Base-by-base conservation (phyloP, 305 asterid species). In the Rubia peregrina region DNA sequence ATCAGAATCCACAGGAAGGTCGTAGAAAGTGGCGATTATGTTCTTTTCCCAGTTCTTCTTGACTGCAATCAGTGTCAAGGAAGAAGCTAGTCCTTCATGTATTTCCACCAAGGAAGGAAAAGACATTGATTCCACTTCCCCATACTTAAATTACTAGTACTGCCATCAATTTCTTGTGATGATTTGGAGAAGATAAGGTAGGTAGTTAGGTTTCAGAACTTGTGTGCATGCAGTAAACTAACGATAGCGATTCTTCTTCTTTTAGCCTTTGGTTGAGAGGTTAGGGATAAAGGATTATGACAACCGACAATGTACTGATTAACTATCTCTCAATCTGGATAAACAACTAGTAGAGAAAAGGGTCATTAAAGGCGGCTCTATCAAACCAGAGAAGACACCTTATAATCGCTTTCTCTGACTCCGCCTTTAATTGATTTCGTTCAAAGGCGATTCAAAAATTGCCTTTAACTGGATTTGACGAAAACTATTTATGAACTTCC, bases 181-280 rank as follows among this genome's bases (percentile, higher is more conserved):
- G 49, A 26, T 55, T 30, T 55, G 61, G 16, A 6, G 36, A 42
- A 73, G 71, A 73, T 73, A 65, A 65, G 66, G 38, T 14, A 53
- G 66, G 38, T 14, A 53, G 66, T 7, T 48, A 13, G 62, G 30
- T 56, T 56, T 21, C 3, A 42, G 51, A 30, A 33, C 3, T 33
- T 30, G 41, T 33, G 4, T 68, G 30, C n/a, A 12, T 44, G 16
- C 3, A 1, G 1, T 22, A 9, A 33, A 1, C 2, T n/a, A n/a
- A n/a, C n/a, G 48, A 41, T 53, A 68, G 38, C 44, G 24, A 70
- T 22, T 61, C 38, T 17, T 42, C 73, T 48, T 77, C n/a, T 48
- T 48, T 14, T 48, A 13, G 53, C 40, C 46, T 16, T 67, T n/a
- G 53, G 70, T 42, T 48, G 78, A 70, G 48, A 70, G 46, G 46